phyloP scores from a whole-genome alignment of 2,329 filamentous ascomycete species.

The Epichloe hybrida region DNA sequence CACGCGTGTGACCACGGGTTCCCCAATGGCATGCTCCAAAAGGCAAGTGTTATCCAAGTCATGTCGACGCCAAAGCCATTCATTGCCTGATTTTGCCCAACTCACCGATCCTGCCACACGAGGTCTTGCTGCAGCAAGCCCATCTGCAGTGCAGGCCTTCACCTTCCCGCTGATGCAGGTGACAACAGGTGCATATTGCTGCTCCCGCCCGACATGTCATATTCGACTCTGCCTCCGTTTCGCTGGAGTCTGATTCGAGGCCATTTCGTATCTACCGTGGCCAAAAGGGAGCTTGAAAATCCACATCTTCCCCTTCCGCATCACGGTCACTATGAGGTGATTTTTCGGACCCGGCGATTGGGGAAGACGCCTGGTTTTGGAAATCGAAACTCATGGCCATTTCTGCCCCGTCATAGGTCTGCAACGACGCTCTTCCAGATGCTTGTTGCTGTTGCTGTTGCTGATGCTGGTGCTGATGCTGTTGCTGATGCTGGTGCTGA shows the following conservation, averaged over 20 bases:
- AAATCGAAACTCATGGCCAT: neutral
- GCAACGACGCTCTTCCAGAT: too few species aligned
- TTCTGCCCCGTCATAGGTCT: neutral
- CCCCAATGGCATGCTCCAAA: neutral
- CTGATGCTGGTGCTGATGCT: too few species aligned
- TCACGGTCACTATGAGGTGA: neutral
- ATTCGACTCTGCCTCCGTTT: too few species aligned
- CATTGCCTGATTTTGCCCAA: neutral
- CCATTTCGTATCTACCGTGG: neutral
- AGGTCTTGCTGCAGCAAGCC: neutral
- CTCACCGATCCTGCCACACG: neutral
- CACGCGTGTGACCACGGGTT: neutral
- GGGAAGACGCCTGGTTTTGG: neutral
- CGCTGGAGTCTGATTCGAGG: too few species aligned
- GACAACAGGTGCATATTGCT: neutral
- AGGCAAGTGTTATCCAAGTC: neutral
- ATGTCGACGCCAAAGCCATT: neutral
- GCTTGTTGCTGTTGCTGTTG: neutral
- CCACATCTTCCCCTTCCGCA: neutral
- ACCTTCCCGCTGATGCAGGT: neutral
- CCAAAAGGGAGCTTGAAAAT: neutral
- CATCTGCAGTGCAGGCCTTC: conserved; percentile 2
- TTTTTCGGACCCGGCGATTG: neutral
- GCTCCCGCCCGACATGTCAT: neutral
- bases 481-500: fast-evolving